Evolutionary conservation across 352 stramenopile species (phyloP), one percentile per base, ranked within the genome.

Genomic region (Elongisporangium anandrum): DNA sequence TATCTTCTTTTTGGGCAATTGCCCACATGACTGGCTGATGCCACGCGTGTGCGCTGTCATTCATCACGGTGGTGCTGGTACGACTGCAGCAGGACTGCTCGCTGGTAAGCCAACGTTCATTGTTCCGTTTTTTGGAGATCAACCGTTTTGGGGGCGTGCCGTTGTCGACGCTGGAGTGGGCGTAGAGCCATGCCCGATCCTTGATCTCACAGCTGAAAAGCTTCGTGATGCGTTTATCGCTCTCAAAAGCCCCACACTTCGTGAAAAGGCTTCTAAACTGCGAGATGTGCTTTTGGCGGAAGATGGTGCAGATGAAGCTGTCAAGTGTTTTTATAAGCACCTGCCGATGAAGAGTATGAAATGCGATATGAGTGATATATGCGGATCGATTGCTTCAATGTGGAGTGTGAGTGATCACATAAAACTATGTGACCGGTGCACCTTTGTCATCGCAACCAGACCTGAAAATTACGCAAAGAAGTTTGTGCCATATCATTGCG

Each of bases 51-150:
- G 69, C 56, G 92, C 85, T 8, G 90, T 97, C 13, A 82, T 97
- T 48, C 74, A 81, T 34, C 78, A 88, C 52, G 73, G 80, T 16
- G 80, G 80, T 10, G 92, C 92, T 47, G 92, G 92, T 23, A 98
- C 94, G 22, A 96, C 89, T n/a, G 90, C 90, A 3, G 88, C 91
- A 3, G 93, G 91, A 21, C 72, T 98, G 3, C 56, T 94, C 7
- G 86, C 85, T 26, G 90, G 89, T 3, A 92, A 97, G 29, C 92
- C 94, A 2, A 98, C 90, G 4, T 90, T 98, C 62, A 87, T 98
- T 24, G 93, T 92, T 64, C 94, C 94, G 15, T 98, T 98, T 60
- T 98, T 98, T 68, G 90, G 88, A 16, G 94, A 98, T 66, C 94
- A 98, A 63, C 85, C 77, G 26, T 97, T 98, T 69, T 98, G 92